A percentile compares a stretch with the other conserved stretches of the same genome.
Conservation (phyloP, 1,284 basidiomycete genomes). For the Fomitopsis schrenkii region DNA sequence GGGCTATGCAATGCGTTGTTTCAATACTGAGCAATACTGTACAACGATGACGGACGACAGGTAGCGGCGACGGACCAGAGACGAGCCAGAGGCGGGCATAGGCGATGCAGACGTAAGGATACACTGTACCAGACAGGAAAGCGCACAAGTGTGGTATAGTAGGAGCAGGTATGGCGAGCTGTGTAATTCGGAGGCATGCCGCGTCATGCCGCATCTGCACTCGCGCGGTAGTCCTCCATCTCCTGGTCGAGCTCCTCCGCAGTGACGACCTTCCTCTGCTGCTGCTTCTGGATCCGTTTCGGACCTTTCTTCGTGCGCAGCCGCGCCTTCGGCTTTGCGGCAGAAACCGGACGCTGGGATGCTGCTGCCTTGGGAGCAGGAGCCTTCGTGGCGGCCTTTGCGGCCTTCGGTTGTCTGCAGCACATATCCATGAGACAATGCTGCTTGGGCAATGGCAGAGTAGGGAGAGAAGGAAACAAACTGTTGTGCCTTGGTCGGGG, state of each 20-base stretch:
- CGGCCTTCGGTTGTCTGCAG: conserved; percentile 3
- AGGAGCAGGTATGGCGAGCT: background rate
- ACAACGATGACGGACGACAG: background rate
- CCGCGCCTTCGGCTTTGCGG: conserved; percentile 21
- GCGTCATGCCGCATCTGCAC: conserved; percentile 6
- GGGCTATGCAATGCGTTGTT: background rate
- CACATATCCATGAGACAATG: background rate
- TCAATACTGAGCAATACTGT: background rate
- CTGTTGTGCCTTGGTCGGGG: background rate
- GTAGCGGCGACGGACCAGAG: background rate
- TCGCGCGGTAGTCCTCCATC: conserved; percentile 66
- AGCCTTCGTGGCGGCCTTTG: conserved; percentile 1
- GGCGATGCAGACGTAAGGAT: background rate
- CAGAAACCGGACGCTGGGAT: conserved; percentile 3
- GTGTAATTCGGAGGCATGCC: background rate
- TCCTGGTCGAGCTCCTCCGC: conserved; percentile 59
- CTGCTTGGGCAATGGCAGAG: background rate
- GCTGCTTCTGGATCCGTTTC: conserved; percentile 38
- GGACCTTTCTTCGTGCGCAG: conserved; percentile 59
- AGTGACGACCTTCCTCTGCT: conserved; percentile 19
- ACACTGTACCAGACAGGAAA: background rate
- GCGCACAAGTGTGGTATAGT: background rate
- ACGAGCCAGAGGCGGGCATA: background rate
- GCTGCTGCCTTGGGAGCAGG: background rate
- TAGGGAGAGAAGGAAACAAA: background rate